These are phyloP conservation scores for Cynara cardunculus DNA, from an alignment of 129 eudicot species.

Conservation along the genomic window DNA sequence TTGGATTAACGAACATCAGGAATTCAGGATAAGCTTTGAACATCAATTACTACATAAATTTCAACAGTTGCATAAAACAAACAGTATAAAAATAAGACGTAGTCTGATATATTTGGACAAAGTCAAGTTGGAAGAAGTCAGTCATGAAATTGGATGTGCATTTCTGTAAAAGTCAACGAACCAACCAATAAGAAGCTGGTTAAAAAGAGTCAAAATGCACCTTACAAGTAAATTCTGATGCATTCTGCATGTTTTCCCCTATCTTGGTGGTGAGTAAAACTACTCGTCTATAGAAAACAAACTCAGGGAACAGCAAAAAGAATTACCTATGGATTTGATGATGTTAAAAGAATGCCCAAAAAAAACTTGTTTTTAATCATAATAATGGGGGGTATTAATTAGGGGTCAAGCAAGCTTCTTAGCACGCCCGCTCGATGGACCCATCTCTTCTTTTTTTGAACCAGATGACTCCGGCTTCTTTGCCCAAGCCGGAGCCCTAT, in stretches of 20 bases:
- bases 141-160: constrained; percentile 22
- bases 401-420: constrained; percentile 72
- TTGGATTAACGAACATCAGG: too few relatives aligned
- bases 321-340: constrained; percentile 11
- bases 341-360: not conserved
- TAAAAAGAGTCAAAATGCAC: constrained; percentile 19
- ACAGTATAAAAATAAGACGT: too few relatives aligned
- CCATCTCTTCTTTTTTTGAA: constrained; percentile 64
- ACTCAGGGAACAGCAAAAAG: not conserved
- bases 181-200: not conserved
- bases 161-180: constrained; percentile 12
- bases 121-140: not conserved
- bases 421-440: constrained; percentile 83
- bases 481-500: constrained; percentile 97
- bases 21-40: too few relatives aligned
- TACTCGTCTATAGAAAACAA: constrained; percentile 29
- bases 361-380: constrained; percentile 20
- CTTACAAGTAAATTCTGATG: constrained; percentile 17
- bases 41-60: too few relatives aligned
- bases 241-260: not conserved
- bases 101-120: too few relatives aligned
- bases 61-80: too few relatives aligned
- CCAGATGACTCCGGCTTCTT: constrained; percentile 85
- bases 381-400: constrained; percentile 6
- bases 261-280: constrained; percentile 28